Conservation (phyloP, 345 rosid species). For the Acer negundo region DNA sequence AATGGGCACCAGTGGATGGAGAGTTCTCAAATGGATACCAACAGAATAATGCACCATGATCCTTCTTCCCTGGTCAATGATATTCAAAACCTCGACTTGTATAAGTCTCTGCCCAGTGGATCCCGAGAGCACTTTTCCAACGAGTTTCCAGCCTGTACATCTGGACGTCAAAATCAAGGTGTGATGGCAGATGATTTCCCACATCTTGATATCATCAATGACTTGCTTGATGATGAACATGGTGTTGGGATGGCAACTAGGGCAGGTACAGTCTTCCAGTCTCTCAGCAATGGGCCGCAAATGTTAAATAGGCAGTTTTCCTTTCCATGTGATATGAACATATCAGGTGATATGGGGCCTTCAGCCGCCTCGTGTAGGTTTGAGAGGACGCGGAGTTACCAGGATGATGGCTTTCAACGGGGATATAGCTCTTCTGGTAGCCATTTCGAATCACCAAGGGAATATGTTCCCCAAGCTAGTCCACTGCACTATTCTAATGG, state of each 20-base stretch:
- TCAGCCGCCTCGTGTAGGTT: slow-evolving; percentile 52
- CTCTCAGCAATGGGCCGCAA: slow-evolving; percentile 41
- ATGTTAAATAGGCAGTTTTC: slow-evolving; percentile 50
- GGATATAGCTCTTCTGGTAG: slow-evolving; percentile 43
- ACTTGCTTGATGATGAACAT: slow-evolving; percentile 84
- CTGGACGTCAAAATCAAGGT: slow-evolving; percentile 57
- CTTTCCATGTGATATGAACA: slow-evolving; percentile 52
- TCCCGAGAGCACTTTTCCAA: slow-evolving; percentile 35
- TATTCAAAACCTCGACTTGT: slow-evolving; percentile 36
- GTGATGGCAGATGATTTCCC: slow-evolving; percentile 77
- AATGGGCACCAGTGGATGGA: slow-evolving; percentile 67
- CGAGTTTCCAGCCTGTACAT: slow-evolving; percentile 45
- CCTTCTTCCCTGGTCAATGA: slow-evolving; percentile 38
- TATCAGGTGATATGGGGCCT: slow-evolving; percentile 44
- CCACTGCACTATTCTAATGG: slow-evolving; percentile 47
- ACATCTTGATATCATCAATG: slow-evolving; percentile 91
- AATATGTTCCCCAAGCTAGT: slow-evolving; percentile 54
- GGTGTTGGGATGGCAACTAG: slow-evolving; percentile 37
- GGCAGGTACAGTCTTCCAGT: slow-evolving; percentile 36
- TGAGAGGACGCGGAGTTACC: slow-evolving; percentile 61
- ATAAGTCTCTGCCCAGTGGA: slow-evolving; percentile 28
- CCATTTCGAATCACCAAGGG: slow-evolving; percentile 44
- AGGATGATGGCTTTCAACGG: slow-evolving; percentile 47
- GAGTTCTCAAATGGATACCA: slow-evolving; percentile 44
- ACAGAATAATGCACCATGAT: slow-evolving; percentile 34